Evolutionary conservation across 768 basidiomycete species (phyloP).

Genomic region (Boletus vermiculosoides): DNA sequence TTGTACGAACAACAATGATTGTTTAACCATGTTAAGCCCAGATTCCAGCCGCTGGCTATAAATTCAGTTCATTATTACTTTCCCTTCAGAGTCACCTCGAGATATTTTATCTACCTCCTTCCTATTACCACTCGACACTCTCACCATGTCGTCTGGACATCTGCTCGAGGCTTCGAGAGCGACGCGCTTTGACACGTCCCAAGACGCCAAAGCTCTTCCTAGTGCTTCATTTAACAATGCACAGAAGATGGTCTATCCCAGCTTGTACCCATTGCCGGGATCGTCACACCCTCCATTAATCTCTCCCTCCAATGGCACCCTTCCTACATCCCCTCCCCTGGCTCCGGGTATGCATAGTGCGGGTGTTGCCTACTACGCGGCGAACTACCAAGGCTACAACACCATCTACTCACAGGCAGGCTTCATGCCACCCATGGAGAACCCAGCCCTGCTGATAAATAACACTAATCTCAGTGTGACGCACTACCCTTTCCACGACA

Average conservation of each 20-base stretch:
- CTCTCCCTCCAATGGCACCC: neutral
- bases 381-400: neutral
- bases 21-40: neutral
- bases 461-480: neutral
- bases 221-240: too few species aligned
- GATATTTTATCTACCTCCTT: neutral
- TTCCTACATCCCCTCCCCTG: neutral
- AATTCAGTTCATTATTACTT: neutral
- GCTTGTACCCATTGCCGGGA: neutral
- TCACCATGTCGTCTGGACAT: neutral
- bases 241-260: neutral
- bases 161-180: neutral
- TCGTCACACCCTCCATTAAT: neutral
- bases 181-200: neutral
- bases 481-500: neutral
- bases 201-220: too few species aligned
- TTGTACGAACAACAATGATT: neutral
- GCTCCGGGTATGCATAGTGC: too few species aligned
- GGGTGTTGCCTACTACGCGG: neutral
- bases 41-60: neutral
- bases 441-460: neutral
- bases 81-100: neutral
- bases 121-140: neutral
- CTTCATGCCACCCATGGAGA: neutral
- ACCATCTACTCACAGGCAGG: neutral